These are phyloP conservation scores for Aphanomyces astaci DNA, from an alignment of 352 stramenopile genomes.

Conservation along the genomic window DNA sequence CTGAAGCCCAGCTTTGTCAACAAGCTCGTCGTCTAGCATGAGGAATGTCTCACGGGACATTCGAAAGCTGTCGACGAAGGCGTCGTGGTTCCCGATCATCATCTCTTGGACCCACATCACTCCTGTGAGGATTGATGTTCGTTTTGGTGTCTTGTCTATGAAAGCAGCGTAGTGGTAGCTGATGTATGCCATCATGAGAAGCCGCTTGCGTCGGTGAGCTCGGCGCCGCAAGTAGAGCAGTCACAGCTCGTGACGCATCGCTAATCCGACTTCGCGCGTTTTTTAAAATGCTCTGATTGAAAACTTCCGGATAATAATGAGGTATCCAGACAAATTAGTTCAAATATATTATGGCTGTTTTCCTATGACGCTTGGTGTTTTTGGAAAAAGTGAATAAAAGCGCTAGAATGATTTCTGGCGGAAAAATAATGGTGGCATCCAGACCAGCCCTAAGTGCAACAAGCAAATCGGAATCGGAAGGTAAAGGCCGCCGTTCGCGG, in stretches of 20 bases:
- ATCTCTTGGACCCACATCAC: not conserved
- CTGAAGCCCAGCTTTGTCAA: not conserved
- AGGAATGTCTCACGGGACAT: not conserved
- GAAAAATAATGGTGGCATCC: not conserved
- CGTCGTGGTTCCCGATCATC: not conserved
- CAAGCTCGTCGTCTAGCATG: not conserved
- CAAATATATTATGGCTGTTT: not conserved
- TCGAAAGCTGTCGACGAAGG: constrained; percentile 5
- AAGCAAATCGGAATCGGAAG: too few species aligned
- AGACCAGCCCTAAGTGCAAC: not conserved
- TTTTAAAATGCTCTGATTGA: too few species aligned
- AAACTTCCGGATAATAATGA: too few species aligned
- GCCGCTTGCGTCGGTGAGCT: not conserved
- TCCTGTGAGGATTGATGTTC: not conserved
- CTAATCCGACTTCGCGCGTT: not conserved
- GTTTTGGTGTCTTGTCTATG: not conserved
- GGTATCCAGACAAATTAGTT: too few species aligned
- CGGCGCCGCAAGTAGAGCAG: not conserved
- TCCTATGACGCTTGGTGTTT: not conserved
- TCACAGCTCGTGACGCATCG: not conserved
- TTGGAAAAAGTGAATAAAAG: not conserved
- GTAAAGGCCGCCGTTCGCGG: too few species aligned
- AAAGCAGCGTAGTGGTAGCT: constrained; percentile 10
- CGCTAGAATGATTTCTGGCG: not conserved
- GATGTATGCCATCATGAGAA: not conserved